Evolutionary conservation across 2,329 filamentous ascomycete genomes (phyloP).

Genomic region (Sarocladium kiliense): DNA sequence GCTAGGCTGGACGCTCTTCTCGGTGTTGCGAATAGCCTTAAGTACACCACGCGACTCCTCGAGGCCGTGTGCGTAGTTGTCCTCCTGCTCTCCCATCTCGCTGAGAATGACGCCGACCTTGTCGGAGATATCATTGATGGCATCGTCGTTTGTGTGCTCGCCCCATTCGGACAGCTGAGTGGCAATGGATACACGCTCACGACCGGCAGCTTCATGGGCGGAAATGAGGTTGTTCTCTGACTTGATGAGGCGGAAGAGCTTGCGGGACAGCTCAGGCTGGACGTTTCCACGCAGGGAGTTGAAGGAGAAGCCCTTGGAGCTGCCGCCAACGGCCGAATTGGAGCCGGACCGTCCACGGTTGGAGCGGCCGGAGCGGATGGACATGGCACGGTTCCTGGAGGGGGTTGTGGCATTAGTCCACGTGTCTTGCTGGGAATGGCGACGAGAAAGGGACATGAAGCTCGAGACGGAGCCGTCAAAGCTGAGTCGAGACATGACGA

Average conservation of each 20-base stretch:
- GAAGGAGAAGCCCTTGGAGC: conserved; percentile 74
- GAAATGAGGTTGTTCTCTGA: conserved; percentile 84
- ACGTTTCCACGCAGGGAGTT: conserved; percentile 77
- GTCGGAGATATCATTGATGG: conserved; percentile 84
- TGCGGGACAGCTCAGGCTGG: conserved; percentile 84
- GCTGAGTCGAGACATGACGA: conserved; percentile 26
- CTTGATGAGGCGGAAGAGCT: conserved; percentile 90
- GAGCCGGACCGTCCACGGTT: conserved; percentile 30
- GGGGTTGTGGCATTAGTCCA: conserved; percentile 21
- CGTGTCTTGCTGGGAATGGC: conserved; percentile 15
- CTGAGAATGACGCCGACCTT: conserved; percentile 90
- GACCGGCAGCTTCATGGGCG: conserved; percentile 77
- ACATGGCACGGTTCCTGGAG: conserved; percentile 66
- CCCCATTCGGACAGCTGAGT: conserved; percentile 95
- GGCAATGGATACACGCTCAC: conserved; percentile 79
- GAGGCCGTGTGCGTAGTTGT: conserved; percentile 76
- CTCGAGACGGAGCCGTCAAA: conserved; percentile 20
- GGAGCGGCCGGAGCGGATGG: conserved; percentile 62
- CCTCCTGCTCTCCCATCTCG: conserved; percentile 92
- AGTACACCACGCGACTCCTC: conserved; percentile 79
- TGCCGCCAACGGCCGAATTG: conserved; percentile 16
- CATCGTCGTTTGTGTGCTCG: conserved; percentile 82
- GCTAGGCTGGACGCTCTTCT: conserved; percentile 90
- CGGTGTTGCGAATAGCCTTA: conserved; percentile 93
- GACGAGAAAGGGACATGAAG: conserved; percentile 14